Evolutionary conservation across 1,139 yeast species (phyloP), one percentile per base, ranked within the genome.

Genomic region (Yamadazyma sp.): DNA sequence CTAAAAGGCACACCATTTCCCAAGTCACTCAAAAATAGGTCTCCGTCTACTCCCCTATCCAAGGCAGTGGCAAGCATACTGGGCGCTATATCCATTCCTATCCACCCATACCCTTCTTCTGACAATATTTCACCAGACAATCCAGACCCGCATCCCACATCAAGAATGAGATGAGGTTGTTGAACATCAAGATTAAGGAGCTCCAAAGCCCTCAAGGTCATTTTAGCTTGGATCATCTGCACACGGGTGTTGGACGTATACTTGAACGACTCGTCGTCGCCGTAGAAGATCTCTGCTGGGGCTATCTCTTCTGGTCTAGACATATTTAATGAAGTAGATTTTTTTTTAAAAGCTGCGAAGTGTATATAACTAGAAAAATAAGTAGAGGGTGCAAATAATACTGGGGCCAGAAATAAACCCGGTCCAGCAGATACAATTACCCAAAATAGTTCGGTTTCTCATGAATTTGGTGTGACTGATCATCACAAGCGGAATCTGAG

Each of bases 101-200:
- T 67, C 98, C 98, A 92, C 43, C 82, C 70, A 56, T 88, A 96
- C 4, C 96, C 96, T 60, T 92, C 97, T 57, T 92, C 96, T 0
- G 94, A 81, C 38, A 92, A 67, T 20, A 92, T 92, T 58, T 92
- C 97, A 2, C 98, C 98, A 25, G 95, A 84, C 24, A 92, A 73
- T 0, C 99, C 98, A 0, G 97, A 88, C 7, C 99, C 99, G 69
- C 98, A 90, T 12, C 99, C 99, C 33, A 92, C 75, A 73, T 92
- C 99, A 22, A 92, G 76, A 10, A 92, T 60, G 52, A 82, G 84
- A 44, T 83, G 86, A 39, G 88, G 85, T 29, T 71, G 64, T 1
- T 80, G 77, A 12, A 79, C 76, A 35, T 67, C 69, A 35, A 92
- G 65, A 59, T 89, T 87, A 43, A 92, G 67, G 29, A 94, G 71